Conservation (phyloP, 2,329 filamentous ascomycete genomes). For the Bipolaris cookei region DNA sequence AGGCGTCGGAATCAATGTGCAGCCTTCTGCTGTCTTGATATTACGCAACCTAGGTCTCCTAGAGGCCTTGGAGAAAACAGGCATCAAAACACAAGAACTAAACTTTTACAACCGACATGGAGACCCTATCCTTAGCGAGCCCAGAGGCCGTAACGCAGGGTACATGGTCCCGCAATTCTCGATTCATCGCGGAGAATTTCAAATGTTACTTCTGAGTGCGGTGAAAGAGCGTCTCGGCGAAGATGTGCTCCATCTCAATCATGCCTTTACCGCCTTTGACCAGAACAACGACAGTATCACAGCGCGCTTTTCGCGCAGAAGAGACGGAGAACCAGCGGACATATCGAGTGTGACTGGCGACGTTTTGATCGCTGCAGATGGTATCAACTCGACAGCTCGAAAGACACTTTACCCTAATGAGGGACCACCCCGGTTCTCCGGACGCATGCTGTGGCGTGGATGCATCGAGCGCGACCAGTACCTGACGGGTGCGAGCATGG, state of each 20-base stretch:
- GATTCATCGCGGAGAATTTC: conserved; percentile 56
- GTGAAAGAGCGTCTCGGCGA: conserved; percentile 52
- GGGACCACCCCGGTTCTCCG: conserved; percentile 54
- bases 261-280: conserved; percentile 47
- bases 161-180: conserved; percentile 55
- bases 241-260: conserved; percentile 50
- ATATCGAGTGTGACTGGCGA: conserved; percentile 43
- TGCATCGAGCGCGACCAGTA: conserved; percentile 52
- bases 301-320: conserved; percentile 45
- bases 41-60: conserved; percentile 54
- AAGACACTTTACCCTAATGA: conserved; percentile 53
- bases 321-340: conserved; percentile 34
- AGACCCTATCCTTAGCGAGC: conserved; percentile 53
- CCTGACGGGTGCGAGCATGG: conserved; percentile 53
- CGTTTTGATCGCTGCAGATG: conserved; percentile 53
- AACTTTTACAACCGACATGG: conserved; percentile 56
- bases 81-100: conserved; percentile 52
- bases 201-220: conserved; percentile 53
- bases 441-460: conserved; percentile 56
- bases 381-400: conserved; percentile 55
- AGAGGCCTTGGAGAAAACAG: conserved; percentile 50
- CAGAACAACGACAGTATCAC: conserved; percentile 49
- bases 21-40: conserved; percentile 55
- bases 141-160: conserved; percentile 51
- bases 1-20: conserved; percentile 57